Base-by-base conservation (phyloP, 345 rosid species). In the Moringa oleifera region DNA sequence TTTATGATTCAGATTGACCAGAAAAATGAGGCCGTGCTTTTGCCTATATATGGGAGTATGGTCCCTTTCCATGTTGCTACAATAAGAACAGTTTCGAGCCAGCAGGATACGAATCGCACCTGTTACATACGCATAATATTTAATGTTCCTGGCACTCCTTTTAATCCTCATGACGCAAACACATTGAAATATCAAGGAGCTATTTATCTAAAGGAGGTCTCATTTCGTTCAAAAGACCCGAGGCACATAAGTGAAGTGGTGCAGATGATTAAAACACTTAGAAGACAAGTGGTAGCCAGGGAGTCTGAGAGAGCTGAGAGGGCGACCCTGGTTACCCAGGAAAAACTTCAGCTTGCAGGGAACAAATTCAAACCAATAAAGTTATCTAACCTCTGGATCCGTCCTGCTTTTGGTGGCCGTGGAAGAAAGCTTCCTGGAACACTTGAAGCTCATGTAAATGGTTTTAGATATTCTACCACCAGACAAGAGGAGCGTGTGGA, bases 291-390 rank as follows among this genome's bases (percentile, higher is more conserved):
- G 18, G 69, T 73, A 71, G 81, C 92, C n/a, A 77, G 96, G 52
- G 97, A 94, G 68, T 90, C 97, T 0, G 99, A 90, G 65, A 81
- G 87, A 72, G 94, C 89, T 49, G 96, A 94, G 68, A 80, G 99
- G 74, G 99, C 97, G 16, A 90, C 96, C 33, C 71, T 94, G 76
- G 99, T 94, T 59, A 86, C 89, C 23, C 95, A 86, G 66, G 97
- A 94, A 68, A 90, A 71, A 68, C 89, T 94, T 52, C 96, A 88
- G 61, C 81, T 90, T 66, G 85, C 88, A 0, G 85, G 89, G n/a
- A 85, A 83, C 79, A 88, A 80, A 71, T 88, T 86, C 68, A 94
- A 88, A 80, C 97, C 99, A 18, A 81, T 94, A 61, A 88, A 78
- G 67, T 59, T 90, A 80, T 68, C 77, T 19, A 97, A 88, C 62